phyloP scores from a whole-genome alignment of 2,329 filamentous ascomycete species.

The Raffaelea arxii region DNA sequence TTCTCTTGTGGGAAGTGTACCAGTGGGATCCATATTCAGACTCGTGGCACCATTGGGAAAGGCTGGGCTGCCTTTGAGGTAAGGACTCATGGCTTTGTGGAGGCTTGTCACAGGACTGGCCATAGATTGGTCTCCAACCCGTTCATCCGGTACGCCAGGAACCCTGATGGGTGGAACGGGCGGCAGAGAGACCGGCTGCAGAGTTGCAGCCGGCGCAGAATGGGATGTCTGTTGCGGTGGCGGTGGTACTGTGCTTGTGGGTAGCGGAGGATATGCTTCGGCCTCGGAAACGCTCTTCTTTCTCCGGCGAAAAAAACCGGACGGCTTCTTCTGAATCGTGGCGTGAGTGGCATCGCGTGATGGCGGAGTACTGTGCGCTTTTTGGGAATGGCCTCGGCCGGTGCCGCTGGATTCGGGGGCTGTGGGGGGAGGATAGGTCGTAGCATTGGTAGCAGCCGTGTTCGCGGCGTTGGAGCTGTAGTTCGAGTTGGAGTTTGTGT shows the following conservation, averaged over 20 bases:
- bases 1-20: too few relatives aligned
- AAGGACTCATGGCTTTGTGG: constrained; percentile 79
- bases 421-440: too few relatives aligned
- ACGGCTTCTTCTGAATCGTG: constrained; percentile 74
- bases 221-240: constrained; percentile 19
- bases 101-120: constrained; percentile 69
- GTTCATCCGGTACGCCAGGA: constrained; percentile 20
- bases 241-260: constrained; percentile 25
- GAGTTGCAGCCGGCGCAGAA: constrained; percentile 6
- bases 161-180: constrained; percentile 23
- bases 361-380: constrained; percentile 36
- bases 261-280: constrained; percentile 48
- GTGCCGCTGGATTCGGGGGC: too few relatives aligned
- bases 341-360: constrained; percentile 42
- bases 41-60: neutral
- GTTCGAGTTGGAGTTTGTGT: constrained; percentile 16
- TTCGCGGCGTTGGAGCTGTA: constrained; percentile 25
- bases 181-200: constrained; percentile 25
- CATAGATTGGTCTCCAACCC: constrained; percentile 23
- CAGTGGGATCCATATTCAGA: neutral
- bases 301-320: constrained; percentile 84
- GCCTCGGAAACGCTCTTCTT: constrained; percentile 79
- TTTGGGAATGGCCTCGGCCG: constrained; percentile 33
- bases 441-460: neutral
- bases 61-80: constrained; percentile 38